Conservation (phyloP, 495 filamentous ascomycete species). For the Parachaetomium inaequale region DNA sequence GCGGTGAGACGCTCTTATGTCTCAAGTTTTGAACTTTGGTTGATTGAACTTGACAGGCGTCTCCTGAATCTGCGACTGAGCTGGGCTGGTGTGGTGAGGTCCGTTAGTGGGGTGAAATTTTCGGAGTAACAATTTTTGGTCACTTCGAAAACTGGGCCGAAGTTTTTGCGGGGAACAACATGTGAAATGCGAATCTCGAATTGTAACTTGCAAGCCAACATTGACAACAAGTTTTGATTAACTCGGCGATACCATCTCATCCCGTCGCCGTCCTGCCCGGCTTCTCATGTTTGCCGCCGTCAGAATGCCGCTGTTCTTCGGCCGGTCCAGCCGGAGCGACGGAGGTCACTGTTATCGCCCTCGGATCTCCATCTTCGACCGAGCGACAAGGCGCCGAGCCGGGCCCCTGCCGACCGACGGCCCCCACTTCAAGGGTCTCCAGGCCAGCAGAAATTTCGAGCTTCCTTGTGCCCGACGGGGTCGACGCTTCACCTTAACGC, state of each 20-base stretch:
- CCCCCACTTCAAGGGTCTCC: slow-evolving; percentile 35
- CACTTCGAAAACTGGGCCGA: background rate
- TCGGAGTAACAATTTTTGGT: background rate
- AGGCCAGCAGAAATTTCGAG: slow-evolving; percentile 33
- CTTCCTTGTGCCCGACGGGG: slow-evolving; percentile 21
- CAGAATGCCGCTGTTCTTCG: slow-evolving; percentile 18
- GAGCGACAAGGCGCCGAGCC: slow-evolving; percentile 25
- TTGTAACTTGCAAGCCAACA: background rate
- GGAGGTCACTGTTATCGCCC: slow-evolving; percentile 35
- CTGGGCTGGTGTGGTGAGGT: background rate
- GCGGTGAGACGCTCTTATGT: background rate
- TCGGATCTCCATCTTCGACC: slow-evolving; percentile 36
- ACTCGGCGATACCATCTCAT: background rate
- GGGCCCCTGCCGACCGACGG: slow-evolving; percentile 17
- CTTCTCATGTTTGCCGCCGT: background rate
- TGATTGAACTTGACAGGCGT: background rate
- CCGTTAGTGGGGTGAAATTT: slow-evolving; percentile 8
- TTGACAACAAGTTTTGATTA: background rate
- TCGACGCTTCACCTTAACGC: background rate
- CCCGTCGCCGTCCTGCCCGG: background rate
- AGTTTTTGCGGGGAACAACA: background rate
- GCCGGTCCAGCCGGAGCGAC: slow-evolving; percentile 25
- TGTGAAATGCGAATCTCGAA: background rate
- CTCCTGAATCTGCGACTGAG: background rate
- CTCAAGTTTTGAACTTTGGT: background rate